A percentile compares a stretch with the other conserved stretches of the same genome.
Conservation (phyloP, 2,329 filamentous ascomycete species). For the Trichophaea hybrida region DNA sequence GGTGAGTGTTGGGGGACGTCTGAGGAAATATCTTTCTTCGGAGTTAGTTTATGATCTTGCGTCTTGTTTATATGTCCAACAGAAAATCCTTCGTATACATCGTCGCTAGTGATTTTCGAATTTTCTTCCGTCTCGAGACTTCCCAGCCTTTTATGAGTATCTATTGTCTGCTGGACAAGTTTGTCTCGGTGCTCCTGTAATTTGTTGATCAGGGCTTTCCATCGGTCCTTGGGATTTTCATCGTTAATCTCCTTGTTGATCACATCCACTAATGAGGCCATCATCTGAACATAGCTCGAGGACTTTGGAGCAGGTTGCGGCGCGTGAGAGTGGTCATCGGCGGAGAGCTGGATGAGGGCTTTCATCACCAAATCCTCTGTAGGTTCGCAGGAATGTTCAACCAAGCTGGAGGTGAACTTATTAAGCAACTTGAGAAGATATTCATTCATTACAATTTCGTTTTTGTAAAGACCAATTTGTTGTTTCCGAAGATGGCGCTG, state of each 20-base stretch:
- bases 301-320: slow-evolving; percentile 55
- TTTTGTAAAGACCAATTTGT: slow-evolving; percentile 82
- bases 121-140: slow-evolving; percentile 73
- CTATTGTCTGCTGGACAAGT: slow-evolving; percentile 60
- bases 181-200: slow-evolving; percentile 63
- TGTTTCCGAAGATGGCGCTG: slow-evolving; percentile 72
- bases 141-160: slow-evolving; percentile 58
- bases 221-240: slow-evolving; percentile 53
- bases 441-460: slow-evolving; percentile 86
- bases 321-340: slow-evolving; percentile 52
- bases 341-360: slow-evolving; percentile 63
- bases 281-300: slow-evolving; percentile 90
- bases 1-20: slow-evolving; percentile 44
- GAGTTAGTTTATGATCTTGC: slow-evolving; percentile 1
- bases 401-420: slow-evolving; percentile 57
- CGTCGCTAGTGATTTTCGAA: slow-evolving; percentile 86
- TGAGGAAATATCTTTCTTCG: slow-evolving; percentile 34
- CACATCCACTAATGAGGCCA: slow-evolving; percentile 88
- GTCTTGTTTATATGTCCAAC: slow-evolving; percentile 63
- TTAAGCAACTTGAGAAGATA: slow-evolving; percentile 75
- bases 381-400: slow-evolving; percentile 53
- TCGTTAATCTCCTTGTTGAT: slow-evolving; percentile 77
- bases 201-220: slow-evolving; percentile 62
- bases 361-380: slow-evolving; percentile 78
- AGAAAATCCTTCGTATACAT: slow-evolving; percentile 78